A percentile compares a stretch with the other conserved stretches of the same genome.
Conservation (phyloP, 2,329 filamentous ascomycete genomes). For the Ascochyta viciae-villosae region DNA sequence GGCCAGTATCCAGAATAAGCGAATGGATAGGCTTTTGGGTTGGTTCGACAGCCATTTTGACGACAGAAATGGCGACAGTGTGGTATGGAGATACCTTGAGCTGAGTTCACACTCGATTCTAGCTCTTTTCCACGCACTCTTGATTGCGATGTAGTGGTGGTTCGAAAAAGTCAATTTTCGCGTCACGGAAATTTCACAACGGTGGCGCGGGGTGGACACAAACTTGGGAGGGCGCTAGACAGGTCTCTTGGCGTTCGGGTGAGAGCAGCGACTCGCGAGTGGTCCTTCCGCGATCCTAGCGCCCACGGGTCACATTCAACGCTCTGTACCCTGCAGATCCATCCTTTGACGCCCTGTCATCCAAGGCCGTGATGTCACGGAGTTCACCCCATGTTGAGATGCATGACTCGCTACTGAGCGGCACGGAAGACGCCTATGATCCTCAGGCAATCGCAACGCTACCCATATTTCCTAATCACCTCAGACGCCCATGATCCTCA, state of each 20-base stretch:
- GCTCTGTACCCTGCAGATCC: conserved; percentile 8
- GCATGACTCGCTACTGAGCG: conserved; percentile 5
- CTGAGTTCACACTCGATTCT: not conserved
- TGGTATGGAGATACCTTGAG: conserved; percentile 8
- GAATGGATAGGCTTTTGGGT: conserved; percentile 75
- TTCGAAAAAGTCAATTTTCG: not conserved
- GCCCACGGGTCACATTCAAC: conserved; percentile 13
- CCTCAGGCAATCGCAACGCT: not conserved
- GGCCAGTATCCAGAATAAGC: conserved; percentile 88
- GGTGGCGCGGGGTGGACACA: conserved; percentile 25
- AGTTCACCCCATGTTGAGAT: not conserved
- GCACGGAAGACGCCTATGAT: not conserved
- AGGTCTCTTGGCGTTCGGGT: conserved; percentile 12
- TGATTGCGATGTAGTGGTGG: conserved; percentile 5
- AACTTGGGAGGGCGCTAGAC: conserved; percentile 5
- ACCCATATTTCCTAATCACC: not conserved
- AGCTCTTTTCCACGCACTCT: not conserved
- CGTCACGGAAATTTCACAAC: conserved; percentile 24
- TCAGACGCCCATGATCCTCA: not conserved
- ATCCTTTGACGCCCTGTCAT: not conserved
- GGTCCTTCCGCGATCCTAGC: conserved; percentile 5
- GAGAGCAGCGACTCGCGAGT: conserved; percentile 4
- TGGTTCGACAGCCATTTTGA: conserved; percentile 33
- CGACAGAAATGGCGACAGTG: conserved; percentile 17
- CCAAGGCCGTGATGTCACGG: not conserved